Base-by-base conservation (phyloP, 768 basidiomycete genomes). In the Boletus sp. region DNA sequence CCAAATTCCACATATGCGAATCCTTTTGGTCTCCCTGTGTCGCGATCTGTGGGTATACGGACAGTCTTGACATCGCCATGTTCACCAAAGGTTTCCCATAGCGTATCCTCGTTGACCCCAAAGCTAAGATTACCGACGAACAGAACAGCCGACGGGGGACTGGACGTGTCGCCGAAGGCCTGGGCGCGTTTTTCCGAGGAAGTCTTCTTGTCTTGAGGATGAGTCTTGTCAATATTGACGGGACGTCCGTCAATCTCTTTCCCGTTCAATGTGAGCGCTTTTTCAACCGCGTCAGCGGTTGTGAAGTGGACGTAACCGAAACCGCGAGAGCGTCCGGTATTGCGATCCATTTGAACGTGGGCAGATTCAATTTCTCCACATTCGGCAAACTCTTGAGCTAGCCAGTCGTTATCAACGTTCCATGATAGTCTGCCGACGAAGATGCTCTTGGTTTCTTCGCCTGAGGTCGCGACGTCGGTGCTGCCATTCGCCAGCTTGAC, bases 1-100 rank as follows among this genome's bases (percentile, higher is more conserved):
- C 87, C 83, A 73, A 95, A 97, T 73, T 98, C 94, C 68, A 99
- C 90, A 74, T 98, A 98, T 20, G 87, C 97, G 74, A 96, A 98
- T 66, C 97, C 97, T 74, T 98, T 98, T 46, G 92, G 87, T 59
- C 79, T 82, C 30, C 94, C 94, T 7, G 89, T 82, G 49, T 99
- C 97, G 62, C 92, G 81, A 73, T 98, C 94, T 39, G 94, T 97
- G 32, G 94, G 94, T 49, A 99, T 76, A 54, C 94, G 85, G 40
- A 98, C 92, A 67, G 78, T 87, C 77, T 90, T 90, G 59, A 97
- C 83, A 42, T 84, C 79, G 55, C 92, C 92, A 70, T 87, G 87
- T 68, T 94, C 92, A 60, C 85, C 87, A 73, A 98, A 99, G 64
- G 85, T 81, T 71, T 90, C 84, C 93, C 94, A 98, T 35, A 98